These are phyloP conservation scores for Hyparrhenia diplandra DNA, from an alignment of 176 grass and related monocot species.

Conservation along the genomic window DNA sequence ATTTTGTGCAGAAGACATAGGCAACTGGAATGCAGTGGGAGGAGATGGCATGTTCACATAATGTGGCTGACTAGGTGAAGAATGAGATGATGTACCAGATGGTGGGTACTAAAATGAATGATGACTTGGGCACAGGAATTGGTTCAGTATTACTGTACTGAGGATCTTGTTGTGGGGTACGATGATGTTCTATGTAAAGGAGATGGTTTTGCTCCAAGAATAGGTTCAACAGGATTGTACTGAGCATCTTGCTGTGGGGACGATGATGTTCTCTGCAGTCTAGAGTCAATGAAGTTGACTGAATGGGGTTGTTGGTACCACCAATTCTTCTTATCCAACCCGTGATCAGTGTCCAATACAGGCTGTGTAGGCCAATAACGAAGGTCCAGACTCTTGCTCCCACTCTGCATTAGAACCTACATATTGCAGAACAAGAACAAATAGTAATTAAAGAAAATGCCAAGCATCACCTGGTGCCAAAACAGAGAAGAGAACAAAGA, in stretches of 20 bases:
- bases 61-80: conserved; percentile 41
- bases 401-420: conserved; percentile 57
- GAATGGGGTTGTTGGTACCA: conserved; percentile 44
- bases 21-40: conserved; percentile 40
- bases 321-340: conserved; percentile 35
- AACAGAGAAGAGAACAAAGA: conserved; percentile 9
- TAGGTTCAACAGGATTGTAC: conserved; percentile 30
- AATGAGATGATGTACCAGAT: conserved; percentile 30
- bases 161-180: conserved; percentile 57
- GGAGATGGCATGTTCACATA: conserved; percentile 46
- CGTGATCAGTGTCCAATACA: conserved; percentile 46
- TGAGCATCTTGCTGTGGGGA: conserved; percentile 47
- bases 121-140: conserved; percentile 53
- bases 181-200: conserved; percentile 58
- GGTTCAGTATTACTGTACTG: conserved; percentile 57
- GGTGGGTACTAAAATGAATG: conserved; percentile 47
- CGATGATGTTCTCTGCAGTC: conserved; percentile 47
- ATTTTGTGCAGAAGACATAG: conserved; percentile 48
- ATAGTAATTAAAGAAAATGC: neutral
- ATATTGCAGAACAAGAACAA: conserved; percentile 24
- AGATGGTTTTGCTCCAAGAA: conserved; percentile 39
- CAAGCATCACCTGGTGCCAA: neutral
- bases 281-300: conserved; percentile 29
- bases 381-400: conserved; percentile 41
- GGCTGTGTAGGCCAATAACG: conserved; percentile 48